Base-by-base conservation (phyloP, 2,329 filamentous ascomycete genomes). In the Aspergillus sp. region DNA sequence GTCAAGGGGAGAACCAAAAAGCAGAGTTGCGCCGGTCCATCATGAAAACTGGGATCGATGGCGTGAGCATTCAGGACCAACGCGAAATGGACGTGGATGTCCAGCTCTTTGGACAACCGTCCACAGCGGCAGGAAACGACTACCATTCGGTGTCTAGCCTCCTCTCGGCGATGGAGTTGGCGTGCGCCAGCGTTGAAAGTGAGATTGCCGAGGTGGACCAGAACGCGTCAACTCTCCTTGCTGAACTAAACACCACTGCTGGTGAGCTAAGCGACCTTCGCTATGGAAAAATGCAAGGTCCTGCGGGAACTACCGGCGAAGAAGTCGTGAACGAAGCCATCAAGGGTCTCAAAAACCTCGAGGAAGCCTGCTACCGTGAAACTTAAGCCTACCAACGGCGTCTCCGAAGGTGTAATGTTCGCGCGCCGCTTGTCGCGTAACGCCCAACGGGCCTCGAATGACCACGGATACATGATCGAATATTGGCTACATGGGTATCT, bases 261-360 rank as follows among this genome's bases (percentile, higher is more conserved):
- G 87, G 87, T 30, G 83, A 82, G 45, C 75, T 96, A 67, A 95
- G 90, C 69, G 89, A 95, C 70, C 77, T 95, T 50, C 84, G 89
- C 43, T 93, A 94, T 64, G 90, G 91, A 35, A 85, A 85, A 50
- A 81, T 94, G 52, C 70, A 73, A 36, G 73, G 73, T 20, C 67
- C 74, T 20, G 67, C 70, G 19, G 73, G 71, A 10, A 79, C 82
- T 33, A 87, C 88, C 57, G 58, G 56, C 20, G 70, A 78, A 19
- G 78, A 83, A 53, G 72, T 92, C 30, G 78, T 78, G 22, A 79
- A 83, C 44, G 86, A 91, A 59, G 82, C 90, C 26, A 73, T 90
- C 16, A 81, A 86, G 44, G 86, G 86, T 5, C 74, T 94, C 33
- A 75, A 78, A 55, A 79, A 80, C 55, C 75, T 90, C 32, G 83